These are phyloP conservation scores for Tuber calosporum DNA, from an alignment of 495 filamentous ascomycete genomes.

Conservation along the genomic window DNA sequence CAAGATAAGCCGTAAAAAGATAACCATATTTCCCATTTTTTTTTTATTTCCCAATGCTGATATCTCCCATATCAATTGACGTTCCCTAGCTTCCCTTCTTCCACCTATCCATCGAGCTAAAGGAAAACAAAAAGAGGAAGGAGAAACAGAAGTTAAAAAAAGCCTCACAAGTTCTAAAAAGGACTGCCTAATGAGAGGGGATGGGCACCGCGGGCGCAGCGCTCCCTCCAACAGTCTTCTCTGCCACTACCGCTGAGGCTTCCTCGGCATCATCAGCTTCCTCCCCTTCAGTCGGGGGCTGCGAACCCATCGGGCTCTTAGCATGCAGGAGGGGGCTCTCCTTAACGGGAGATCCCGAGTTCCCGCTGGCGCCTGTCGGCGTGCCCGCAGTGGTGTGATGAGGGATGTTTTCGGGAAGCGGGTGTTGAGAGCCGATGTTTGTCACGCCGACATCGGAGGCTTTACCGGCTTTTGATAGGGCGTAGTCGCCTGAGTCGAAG, in stretches of 20 bases:
- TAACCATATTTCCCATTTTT: constrained; percentile 7
- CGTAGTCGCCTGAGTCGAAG: constrained; percentile 97
- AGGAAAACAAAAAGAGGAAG: not conserved
- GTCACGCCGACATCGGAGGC: constrained; percentile 89
- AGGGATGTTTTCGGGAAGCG: constrained; percentile 92
- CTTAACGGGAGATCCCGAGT: constrained; percentile 38
- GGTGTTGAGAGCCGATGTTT: constrained; percentile 87
- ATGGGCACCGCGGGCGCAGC: constrained; percentile 17
- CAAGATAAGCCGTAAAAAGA: not conserved
- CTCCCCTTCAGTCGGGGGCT: constrained; percentile 36
- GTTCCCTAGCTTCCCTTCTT: not conserved
- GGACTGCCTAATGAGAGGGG: constrained; percentile 14
- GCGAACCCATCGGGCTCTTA: constrained; percentile 38
- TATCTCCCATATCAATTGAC: not conserved
- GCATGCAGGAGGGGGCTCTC: constrained; percentile 35
- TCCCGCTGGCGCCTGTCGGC: constrained; percentile 47
- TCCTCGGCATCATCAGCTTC: constrained; percentile 22
- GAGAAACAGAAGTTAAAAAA: not conserved
- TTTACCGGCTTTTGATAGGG: constrained; percentile 96
- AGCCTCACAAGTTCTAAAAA: not conserved
- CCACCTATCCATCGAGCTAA: not conserved
- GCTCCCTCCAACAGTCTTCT: constrained; percentile 11
- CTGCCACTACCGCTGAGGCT: constrained; percentile 6
- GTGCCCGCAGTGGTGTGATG: constrained; percentile 57
- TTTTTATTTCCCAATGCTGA: constrained; percentile 1